Evolutionary conservation across 2,329 filamentous ascomycete species (phyloP), one percentile per base, ranked within the genome.

Genomic region (Knoxdaviesia proteae): DNA sequence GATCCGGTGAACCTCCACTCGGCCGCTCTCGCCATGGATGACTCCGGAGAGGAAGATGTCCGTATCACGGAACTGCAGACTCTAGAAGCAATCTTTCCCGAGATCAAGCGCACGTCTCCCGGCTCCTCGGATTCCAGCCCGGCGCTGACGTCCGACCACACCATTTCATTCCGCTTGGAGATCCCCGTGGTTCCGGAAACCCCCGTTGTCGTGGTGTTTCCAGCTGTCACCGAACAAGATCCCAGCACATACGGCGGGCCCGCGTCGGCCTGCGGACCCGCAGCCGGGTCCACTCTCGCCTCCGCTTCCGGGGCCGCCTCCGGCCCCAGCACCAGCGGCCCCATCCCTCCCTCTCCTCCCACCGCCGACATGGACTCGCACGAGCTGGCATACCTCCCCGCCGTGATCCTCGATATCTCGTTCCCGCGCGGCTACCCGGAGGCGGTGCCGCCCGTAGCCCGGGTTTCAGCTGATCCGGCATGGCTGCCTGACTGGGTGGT

Each of bases 11-110:
- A 20, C 20, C 20, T 20, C 2, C 20, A 2, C 20, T 20, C 20
- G 3, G 20, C 20, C 20, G 20, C 20, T 20, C 20, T 20, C 20
- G 3, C 10, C 42, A 60, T 64, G 61, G 60, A 61, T 47, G 55
- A 58, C 44, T 58, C 58, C 45, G 20, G 3, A 20, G 58, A 56
- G 48, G 64, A 69, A 50, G 68, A 74, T 51, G 61, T 64, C 48
- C 72, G 76, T 41, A 56, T 63, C 43, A 60, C 66, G 39, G 76
- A 80, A 61, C 62, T 80, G 43, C 67, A 65, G 50, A 68, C 73
- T 9, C 64, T 80, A 44, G 59, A 64, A 44, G 72, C 74, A 47
- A 80, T 81, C 51, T 81, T 69, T 48, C 76, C 76, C n/a, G 77
- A 80, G 56, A 68, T 80, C 9, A 61, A 61, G 32, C 56, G 59